Conservation (phyloP, 768 basidiomycete genomes). For the Zangia roseola region DNA sequence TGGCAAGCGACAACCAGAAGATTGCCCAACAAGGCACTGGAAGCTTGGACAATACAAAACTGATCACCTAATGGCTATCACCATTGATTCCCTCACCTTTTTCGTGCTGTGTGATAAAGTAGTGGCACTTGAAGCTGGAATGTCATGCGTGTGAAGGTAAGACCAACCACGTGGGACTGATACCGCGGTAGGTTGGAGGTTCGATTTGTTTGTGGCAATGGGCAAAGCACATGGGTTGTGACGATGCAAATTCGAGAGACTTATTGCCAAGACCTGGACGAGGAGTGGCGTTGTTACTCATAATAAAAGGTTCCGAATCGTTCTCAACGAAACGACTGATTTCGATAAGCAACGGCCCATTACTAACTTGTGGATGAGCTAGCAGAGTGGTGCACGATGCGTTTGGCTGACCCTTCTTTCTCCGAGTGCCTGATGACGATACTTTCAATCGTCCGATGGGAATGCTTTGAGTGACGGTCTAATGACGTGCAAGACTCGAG, state of each 20-base stretch:
- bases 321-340: slow-evolving; percentile 2
- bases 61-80: not conserved
- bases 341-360: not conserved
- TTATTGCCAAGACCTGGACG: too few species aligned
- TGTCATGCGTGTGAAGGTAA: not conserved
- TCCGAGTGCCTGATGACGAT: slow-evolving; percentile 88
- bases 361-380: slow-evolving; percentile 94
- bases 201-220: slow-evolving; percentile 27
- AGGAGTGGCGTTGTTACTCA: too few species aligned
- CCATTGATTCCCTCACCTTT: not conserved
- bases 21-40: not conserved
- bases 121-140: not conserved
- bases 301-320: slow-evolving; percentile 15
- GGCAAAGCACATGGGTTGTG: slow-evolving; percentile 36
- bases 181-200: not conserved
- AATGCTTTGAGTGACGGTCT: slow-evolving; percentile 95
- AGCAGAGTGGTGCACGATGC: slow-evolving; percentile 93
- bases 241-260: slow-evolving; percentile 3
- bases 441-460: slow-evolving; percentile 96
- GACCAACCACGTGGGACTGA: too few species aligned
- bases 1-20: not conserved
- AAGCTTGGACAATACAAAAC: not conserved
- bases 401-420: slow-evolving; percentile 93
- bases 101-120: not conserved
- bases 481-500: too few species aligned